Conservation (phyloP, 1,139 yeast species). For the Pichia sp. region DNA sequence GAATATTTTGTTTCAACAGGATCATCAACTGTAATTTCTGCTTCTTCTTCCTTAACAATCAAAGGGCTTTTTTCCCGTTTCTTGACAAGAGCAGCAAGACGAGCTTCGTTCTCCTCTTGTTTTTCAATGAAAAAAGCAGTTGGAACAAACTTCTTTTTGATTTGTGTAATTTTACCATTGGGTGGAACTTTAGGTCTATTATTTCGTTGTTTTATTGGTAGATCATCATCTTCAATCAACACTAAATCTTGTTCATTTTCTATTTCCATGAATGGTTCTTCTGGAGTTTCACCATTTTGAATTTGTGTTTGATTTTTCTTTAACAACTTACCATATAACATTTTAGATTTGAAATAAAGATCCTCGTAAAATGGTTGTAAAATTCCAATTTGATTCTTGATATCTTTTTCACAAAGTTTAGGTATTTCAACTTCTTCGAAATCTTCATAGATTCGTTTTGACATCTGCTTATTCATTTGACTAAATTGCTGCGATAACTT, state of each 20-base stretch:
- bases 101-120: slow-evolving; percentile 20
- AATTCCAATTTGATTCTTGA: slow-evolving; percentile 50
- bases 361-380: slow-evolving; percentile 53
- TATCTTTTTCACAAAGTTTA: slow-evolving; percentile 44
- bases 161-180: slow-evolving; percentile 73
- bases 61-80: not conserved
- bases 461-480: slow-evolving; percentile 38
- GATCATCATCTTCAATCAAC: slow-evolving; percentile 70
- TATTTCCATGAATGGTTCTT: slow-evolving; percentile 18
- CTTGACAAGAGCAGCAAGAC: slow-evolving; percentile 2
- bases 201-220: slow-evolving; percentile 73
- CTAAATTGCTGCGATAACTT: slow-evolving; percentile 52
- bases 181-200: slow-evolving; percentile 88
- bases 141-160: slow-evolving; percentile 57
- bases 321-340: slow-evolving; percentile 38
- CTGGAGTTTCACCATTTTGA: slow-evolving; percentile 9
- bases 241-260: slow-evolving; percentile 40
- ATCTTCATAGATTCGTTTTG: slow-evolving; percentile 55
- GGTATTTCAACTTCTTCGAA: slow-evolving; percentile 47
- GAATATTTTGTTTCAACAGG: not conserved
- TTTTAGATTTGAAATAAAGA: slow-evolving; percentile 47
- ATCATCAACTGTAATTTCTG: not conserved
- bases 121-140: slow-evolving; percentile 42
- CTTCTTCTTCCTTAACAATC: not conserved
- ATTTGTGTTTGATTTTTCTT: slow-evolving; percentile 38